Base-by-base conservation (phyloP, 352 stramenopile genomes). In the Blastocystis sp. region DNA sequence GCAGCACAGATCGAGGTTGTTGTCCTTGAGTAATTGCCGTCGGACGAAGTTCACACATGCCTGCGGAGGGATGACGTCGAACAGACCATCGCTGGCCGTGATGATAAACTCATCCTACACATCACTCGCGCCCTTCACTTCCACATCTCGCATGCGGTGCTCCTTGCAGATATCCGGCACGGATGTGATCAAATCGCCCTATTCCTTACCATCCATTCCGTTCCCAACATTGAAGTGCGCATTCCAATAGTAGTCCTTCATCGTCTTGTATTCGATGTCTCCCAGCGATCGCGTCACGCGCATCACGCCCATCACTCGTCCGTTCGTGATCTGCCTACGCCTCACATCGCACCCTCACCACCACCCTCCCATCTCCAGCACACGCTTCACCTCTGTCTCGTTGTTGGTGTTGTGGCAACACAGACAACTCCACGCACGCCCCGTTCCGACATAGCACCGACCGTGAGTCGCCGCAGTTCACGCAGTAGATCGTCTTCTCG, bases 41-140 rank as follows among this genome's bases (percentile, higher is more conserved):
- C 93, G 89, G 64, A 96, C 92, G 71, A 96, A 96, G 87, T 97
- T 96, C 4, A 97, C 92, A 28, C 92, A 92, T 80, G 95, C 92
- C 76, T 97, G 93, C 69, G 93, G 95, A 34, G 93, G 93, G 21
- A 97, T 89, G 40, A 96, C 93, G 80, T 97, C 94, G 88, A 95
- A 97, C 38, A 97, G 91, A 4, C 94, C 94, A 80, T 97, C 94
- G 78, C 93, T 95, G n/a, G 93, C 93, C 5, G 96, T 91, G 77
- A 97, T 91, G 80, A 97, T 52, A 80, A 97, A 96, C 88, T 96
- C 93, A 80, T 96, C 94, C 19, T 92, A 91, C 0, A 89, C 65
- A 0, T 89, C 71, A 62, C 95, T 90, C n/a, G 3, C 34, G n/a
- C 1, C 90, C 52, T 23, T 7, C 60, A 34, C 19, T 9, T 1